Evolutionary conservation across 768 basidiomycete species (phyloP).

Genomic region (Russula compacta): DNA sequence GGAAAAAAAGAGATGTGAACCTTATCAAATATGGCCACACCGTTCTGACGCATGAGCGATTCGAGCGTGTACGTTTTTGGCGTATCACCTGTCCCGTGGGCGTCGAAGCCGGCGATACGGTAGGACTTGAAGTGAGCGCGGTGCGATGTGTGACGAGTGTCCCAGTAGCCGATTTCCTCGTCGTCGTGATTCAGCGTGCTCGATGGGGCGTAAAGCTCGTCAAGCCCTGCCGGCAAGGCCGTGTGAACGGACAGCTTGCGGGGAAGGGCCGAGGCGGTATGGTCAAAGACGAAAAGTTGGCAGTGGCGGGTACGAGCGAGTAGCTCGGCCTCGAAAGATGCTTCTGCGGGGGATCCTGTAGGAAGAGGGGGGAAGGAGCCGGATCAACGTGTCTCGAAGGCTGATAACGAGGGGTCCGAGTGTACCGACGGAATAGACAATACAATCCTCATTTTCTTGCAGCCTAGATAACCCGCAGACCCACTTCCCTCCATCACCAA

Average conservation of each 20-base stretch:
- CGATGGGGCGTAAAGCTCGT: conserved; percentile 13
- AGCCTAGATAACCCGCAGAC: conserved; percentile 53
- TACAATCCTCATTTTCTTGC: conserved; percentile 42
- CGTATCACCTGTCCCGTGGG: conserved; percentile 24
- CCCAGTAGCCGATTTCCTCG: conserved; percentile 28
- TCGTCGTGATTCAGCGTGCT: conserved; percentile 20
- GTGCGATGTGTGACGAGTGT: conserved; percentile 20
- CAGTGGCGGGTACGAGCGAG: conserved; percentile 40
- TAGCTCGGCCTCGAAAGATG: conserved; percentile 54
- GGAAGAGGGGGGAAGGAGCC: neutral
- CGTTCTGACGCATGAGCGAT: conserved; percentile 37
- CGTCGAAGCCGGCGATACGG: conserved; percentile 33
- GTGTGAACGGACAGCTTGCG: conserved; percentile 22
- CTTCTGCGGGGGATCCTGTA: conserved; percentile 46
- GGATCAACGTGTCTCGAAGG: conserved; percentile 1
- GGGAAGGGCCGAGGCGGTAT: conserved; percentile 18
- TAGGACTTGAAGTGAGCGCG: conserved; percentile 38
- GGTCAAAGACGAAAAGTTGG: conserved; percentile 56
- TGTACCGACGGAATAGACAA: conserved; percentile 55
- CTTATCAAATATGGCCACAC: conserved; percentile 17
- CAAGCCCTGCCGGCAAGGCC: conserved; percentile 5
- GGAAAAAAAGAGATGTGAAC: neutral
- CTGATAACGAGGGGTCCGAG: neutral
- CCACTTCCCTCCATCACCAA: conserved; percentile 68
- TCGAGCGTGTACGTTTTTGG: conserved; percentile 39